Evolutionary conservation across 306 rosid genomes (phyloP), one percentile per base, ranked within the genome.

Genomic region (Rubus idaeus): DNA sequence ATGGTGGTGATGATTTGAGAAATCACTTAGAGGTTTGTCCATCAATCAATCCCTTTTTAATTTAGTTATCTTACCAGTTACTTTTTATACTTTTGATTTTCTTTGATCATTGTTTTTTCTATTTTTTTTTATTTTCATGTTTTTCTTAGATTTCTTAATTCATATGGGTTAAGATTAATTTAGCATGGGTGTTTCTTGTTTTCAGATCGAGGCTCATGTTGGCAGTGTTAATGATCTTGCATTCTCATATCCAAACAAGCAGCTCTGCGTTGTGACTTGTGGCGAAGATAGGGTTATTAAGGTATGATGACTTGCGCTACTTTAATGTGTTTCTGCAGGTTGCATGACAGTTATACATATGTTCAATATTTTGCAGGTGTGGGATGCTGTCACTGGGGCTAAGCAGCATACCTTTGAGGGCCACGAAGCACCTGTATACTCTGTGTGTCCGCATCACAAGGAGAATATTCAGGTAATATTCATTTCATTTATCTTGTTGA

Each of bases 181-280:
- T 53, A 53, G 44, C 10, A 40, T 13, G 45, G 20, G 14, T 63
- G 44, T 61, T 53, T 60, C 46, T 44, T 77, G 50, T 72, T 75
- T 71, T 68, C 95, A 96, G 99, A 96, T 96, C 35, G 99, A 96
- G 61, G 99, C 99, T 68, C 99, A 96, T 84, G 76, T 76, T 82
- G 99, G 99, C 74, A 93, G 94, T 83, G 99, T 96, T 77, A 92
- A 93, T 82, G 99, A 96, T 87, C 94, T 96, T 74, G 97, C 99
- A 37, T 96, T 96, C 87, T 87, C 99, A 75, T 91, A 91, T 79
- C 99, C 99, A 75, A 92, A 93, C 95, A 96, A 89, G 77, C 99
- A 93, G 77, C 97, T 90, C 11, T 91, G 94, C 77, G 81, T 96
- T 75, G 93, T 96, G 70, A 93, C 98, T 47, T 96, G 99, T 75